phyloP scores from a whole-genome alignment of 139 green algal genomes.

The Micractinium conductrix region DNA sequence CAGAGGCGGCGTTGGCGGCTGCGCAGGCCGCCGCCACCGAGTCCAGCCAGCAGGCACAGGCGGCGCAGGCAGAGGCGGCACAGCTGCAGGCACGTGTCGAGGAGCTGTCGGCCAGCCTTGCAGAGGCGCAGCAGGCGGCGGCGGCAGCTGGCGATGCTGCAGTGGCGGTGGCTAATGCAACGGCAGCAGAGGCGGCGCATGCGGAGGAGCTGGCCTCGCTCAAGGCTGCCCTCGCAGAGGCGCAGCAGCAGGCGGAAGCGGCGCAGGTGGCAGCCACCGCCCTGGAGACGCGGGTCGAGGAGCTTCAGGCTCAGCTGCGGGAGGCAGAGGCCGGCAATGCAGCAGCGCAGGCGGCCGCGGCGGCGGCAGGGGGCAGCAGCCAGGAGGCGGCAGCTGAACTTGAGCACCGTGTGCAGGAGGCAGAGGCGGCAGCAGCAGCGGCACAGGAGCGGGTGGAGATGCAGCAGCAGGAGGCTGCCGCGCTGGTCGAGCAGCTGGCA shows the following conservation, averaged over 20 bases:
- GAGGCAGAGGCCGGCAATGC: neutral
- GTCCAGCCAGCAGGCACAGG: neutral
- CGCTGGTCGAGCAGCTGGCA: neutral
- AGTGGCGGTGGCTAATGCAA: neutral
- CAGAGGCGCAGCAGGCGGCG: neutral
- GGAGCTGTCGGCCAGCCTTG: constrained; percentile 12
- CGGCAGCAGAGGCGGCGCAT: neutral
- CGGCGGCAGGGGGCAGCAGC: neutral
- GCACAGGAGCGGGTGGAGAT: constrained; percentile 8
- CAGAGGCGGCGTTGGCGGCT: neutral
- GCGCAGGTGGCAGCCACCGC: neutral
- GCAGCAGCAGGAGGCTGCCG: neutral
- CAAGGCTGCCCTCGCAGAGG: neutral
- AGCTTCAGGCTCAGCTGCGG: constrained; percentile 5
- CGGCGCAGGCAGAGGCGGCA: neutral
- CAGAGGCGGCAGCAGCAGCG: neutral
- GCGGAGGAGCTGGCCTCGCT: neutral
- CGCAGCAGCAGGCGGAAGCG: neutral
- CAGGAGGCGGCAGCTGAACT: neutral
- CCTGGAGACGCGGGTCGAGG: neutral
- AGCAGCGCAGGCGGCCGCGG: neutral
- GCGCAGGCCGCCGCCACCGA: neutral
- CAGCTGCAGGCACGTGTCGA: neutral
- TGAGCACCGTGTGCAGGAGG: neutral
- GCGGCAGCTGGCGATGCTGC: neutral